A percentile compares a stretch with the other conserved stretches of the same genome.
These are phyloP conservation scores for Pholiota conissans DNA, from an alignment of 768 basidiomycete genomes.

Conservation along the genomic window DNA sequence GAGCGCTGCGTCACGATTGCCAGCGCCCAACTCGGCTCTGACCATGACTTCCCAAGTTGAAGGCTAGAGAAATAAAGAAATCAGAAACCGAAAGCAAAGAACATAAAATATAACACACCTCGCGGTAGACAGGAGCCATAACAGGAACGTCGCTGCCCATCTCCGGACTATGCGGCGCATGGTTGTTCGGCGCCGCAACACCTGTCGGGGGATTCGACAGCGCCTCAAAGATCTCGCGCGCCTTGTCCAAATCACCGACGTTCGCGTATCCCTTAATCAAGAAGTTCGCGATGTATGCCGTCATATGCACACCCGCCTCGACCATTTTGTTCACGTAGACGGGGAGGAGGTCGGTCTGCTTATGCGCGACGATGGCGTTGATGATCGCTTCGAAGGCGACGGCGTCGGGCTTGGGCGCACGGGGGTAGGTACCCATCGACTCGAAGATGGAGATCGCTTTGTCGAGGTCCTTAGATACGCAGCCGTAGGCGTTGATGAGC, in stretches of 20 bases:
- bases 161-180: conserved; percentile 63
- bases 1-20: conserved; percentile 68
- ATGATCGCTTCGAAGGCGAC: conserved; percentile 89
- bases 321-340: conserved; percentile 64
- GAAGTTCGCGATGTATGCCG: conserved; percentile 92
- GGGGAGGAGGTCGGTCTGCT: conserved; percentile 76
- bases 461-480: conserved; percentile 72
- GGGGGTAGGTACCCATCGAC: conserved; percentile 52
- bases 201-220: conserved; percentile 81
- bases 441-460: conserved; percentile 79
- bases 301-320: conserved; percentile 73
- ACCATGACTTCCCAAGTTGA: conserved; percentile 98
- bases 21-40: conserved; percentile 81
- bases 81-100: neutral
- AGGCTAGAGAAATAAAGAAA: conserved; percentile 45
- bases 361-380: conserved; percentile 80
- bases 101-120: conserved; percentile 48
- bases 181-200: conserved; percentile 88
- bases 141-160: conserved; percentile 27
- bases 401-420: conserved; percentile 67
- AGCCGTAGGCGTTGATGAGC: conserved; percentile 87
- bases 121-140: conserved; percentile 74
- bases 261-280: conserved; percentile 75
- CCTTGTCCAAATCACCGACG: conserved; percentile 65
- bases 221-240: conserved; percentile 77